Evolutionary conservation across 2,329 filamentous ascomycete genomes (phyloP).

Genomic region (Graphilbum sp.): DNA sequence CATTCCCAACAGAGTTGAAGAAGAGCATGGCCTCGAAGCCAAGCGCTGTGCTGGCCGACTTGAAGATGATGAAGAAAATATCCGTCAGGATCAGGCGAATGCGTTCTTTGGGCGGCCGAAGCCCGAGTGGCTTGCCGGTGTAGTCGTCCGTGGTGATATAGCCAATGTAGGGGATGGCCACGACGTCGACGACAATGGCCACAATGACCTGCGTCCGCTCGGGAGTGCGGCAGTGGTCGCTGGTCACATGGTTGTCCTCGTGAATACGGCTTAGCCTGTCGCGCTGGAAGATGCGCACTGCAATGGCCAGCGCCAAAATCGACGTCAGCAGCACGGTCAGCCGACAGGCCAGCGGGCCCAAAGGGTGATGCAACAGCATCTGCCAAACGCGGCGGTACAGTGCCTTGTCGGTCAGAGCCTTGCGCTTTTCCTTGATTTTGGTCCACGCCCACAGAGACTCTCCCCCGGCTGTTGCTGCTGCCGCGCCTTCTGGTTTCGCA

Average conservation of each 20-base stretch:
- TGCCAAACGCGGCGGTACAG: slow-evolving; percentile 45
- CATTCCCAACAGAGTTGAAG: slow-evolving; percentile 5
- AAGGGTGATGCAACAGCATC: slow-evolving; percentile 59
- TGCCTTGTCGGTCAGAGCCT: slow-evolving; percentile 4
- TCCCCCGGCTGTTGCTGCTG: slow-evolving; percentile 9
- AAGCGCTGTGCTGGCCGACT: slow-evolving; percentile 79
- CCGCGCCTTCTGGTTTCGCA: too few relatives aligned
- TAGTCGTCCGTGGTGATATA: slow-evolving; percentile 98
- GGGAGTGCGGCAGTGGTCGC: slow-evolving; percentile 19
- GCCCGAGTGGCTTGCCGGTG: slow-evolving; percentile 76
- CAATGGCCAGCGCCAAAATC: slow-evolving; percentile 62
- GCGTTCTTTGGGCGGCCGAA: slow-evolving; percentile 72
- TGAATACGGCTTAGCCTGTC: slow-evolving; percentile 20
- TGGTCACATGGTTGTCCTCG: not conserved
- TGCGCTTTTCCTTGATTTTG: not conserved
- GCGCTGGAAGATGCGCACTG: slow-evolving; percentile 54
- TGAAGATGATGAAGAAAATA: slow-evolving; percentile 93
- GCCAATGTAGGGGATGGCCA: slow-evolving; percentile 76
- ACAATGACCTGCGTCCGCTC: slow-evolving; percentile 69
- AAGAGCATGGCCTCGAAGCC: slow-evolving; percentile 21
- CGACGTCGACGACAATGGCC: slow-evolving; percentile 73
- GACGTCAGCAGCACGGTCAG: slow-evolving; percentile 72
- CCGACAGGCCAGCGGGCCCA: slow-evolving; percentile 74
- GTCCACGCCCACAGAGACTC: not conserved
- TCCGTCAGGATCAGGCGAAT: slow-evolving; percentile 81